A percentile compares a stretch with the other conserved stretches of the same genome.
Conservation (phyloP, 768 basidiomycete species). For the Calocybe indica region DNA sequence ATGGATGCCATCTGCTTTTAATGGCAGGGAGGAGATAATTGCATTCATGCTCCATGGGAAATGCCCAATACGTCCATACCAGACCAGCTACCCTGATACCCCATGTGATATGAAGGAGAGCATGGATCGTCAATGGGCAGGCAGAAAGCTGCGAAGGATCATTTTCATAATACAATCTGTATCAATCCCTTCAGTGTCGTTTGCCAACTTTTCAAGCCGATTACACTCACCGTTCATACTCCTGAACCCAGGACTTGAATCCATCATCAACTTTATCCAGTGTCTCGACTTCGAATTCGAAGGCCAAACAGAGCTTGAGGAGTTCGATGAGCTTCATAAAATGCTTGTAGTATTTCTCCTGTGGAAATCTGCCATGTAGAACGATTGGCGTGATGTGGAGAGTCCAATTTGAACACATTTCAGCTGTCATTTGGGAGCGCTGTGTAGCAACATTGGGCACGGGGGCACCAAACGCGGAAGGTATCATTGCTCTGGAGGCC, state of each 20-base stretch:
- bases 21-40: conserved; percentile 19
- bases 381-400: conserved; percentile 32
- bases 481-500: conserved; percentile 27
- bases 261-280: not conserved
- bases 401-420: conserved; percentile 34
- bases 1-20: conserved; percentile 18
- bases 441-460: conserved; percentile 8
- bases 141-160: not conserved
- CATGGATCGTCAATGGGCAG: conserved; percentile 23
- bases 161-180: not conserved
- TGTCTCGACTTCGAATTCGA: conserved; percentile 14
- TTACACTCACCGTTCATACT: not conserved
- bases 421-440: conserved; percentile 19
- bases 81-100: conserved; percentile 26
- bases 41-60: conserved; percentile 32
- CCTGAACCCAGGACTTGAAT: not conserved
- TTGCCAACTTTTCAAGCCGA: not conserved
- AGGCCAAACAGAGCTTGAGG: conserved; percentile 28
- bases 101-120: conserved; percentile 28
- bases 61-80: conserved; percentile 33
- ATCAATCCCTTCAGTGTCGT: not conserved
- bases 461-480: conserved; percentile 26
- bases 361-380: conserved; percentile 23
- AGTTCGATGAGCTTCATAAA: conserved; percentile 33
- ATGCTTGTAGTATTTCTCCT: conserved; percentile 32